phyloP scores from a whole-genome alignment of 495 filamentous ascomycete genomes.

The Hypoxylon crocopeplum region DNA sequence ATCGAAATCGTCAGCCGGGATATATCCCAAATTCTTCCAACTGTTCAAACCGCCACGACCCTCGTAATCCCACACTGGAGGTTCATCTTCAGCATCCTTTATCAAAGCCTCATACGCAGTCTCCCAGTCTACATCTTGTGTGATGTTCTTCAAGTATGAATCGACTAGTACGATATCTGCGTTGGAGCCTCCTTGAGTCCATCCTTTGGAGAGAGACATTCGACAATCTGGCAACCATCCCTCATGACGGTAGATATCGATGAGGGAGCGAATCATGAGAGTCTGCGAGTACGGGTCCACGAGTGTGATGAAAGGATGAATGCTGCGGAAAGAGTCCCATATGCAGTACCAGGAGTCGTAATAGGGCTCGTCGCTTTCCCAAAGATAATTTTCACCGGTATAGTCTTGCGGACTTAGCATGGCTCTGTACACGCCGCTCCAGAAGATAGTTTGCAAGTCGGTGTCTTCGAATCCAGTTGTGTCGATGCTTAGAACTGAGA shows the following conservation, averaged over 20 bases:
- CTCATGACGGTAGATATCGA: conserved; percentile 72
- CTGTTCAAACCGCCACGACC: conserved; percentile 69
- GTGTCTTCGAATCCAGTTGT: conserved; percentile 52
- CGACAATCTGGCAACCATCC: conserved; percentile 71
- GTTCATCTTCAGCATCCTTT: conserved; percentile 73
- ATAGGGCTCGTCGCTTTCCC: conserved; percentile 72
- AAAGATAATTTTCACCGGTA: conserved; percentile 75
- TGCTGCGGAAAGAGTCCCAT: conserved; percentile 73
- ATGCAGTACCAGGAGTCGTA: conserved; percentile 75
- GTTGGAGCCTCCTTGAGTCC: conserved; percentile 75
- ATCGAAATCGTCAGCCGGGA: conserved; percentile 68
- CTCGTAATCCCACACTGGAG: conserved; percentile 68
- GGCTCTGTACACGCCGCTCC: conserved; percentile 68
- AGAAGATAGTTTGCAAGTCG: conserved; percentile 64
- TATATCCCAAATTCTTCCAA: conserved; percentile 69
- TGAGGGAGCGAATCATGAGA: conserved; percentile 66
- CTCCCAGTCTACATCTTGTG: conserved; percentile 66
- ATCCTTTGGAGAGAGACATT: conserved; percentile 69
- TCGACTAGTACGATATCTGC: conserved; percentile 72
- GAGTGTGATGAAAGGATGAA: conserved; percentile 70
- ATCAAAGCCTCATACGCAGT: conserved; percentile 70
- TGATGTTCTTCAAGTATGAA: conserved; percentile 69
- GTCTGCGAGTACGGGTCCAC: conserved; percentile 69
- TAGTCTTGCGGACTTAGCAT: conserved; percentile 76
- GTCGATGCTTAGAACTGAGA: conserved; percentile 59